These are phyloP conservation scores for Neurospora discreta DNA, from an alignment of 495 filamentous ascomycete genomes.

Conservation along the genomic window DNA sequence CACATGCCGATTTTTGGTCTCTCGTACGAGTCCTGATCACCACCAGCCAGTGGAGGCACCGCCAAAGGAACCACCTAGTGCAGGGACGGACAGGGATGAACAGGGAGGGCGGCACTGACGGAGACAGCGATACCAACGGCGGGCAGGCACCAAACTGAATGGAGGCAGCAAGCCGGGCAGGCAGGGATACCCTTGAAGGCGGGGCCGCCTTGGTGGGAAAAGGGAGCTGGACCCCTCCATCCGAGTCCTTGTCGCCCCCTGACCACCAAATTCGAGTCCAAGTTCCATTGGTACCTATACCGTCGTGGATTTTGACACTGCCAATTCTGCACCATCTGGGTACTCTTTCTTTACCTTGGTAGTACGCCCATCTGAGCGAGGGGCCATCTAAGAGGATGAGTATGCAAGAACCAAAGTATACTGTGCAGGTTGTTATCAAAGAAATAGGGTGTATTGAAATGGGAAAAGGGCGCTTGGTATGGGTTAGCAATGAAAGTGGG, in stretches of 20 bases:
- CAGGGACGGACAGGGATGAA: neutral
- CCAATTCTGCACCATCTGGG: no score
- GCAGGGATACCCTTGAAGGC: neutral
- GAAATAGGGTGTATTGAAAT: neutral
- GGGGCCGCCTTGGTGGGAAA: neutral
- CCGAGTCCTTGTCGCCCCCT: neutral
- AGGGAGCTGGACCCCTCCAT: neutral
- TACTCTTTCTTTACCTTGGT: no score
- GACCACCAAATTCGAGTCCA: neutral
- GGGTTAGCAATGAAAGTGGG: neutral
- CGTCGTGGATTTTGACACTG: no score
- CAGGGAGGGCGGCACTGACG: neutral
- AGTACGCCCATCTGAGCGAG: no score
- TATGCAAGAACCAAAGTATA: neutral
- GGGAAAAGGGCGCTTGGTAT: neutral
- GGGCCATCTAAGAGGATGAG: neutral
- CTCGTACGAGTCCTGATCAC: neutral
- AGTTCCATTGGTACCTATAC: no score
- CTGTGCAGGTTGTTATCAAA: neutral
- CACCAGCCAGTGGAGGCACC: neutral
- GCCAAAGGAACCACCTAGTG: neutral
- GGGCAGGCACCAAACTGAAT: neutral
- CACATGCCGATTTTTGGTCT: neutral
- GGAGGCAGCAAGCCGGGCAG: neutral
- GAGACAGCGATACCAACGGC: neutral